These are phyloP conservation scores for Nemania diffusa DNA, from an alignment of 2,329 filamentous ascomycete genomes.

Conservation along the genomic window DNA sequence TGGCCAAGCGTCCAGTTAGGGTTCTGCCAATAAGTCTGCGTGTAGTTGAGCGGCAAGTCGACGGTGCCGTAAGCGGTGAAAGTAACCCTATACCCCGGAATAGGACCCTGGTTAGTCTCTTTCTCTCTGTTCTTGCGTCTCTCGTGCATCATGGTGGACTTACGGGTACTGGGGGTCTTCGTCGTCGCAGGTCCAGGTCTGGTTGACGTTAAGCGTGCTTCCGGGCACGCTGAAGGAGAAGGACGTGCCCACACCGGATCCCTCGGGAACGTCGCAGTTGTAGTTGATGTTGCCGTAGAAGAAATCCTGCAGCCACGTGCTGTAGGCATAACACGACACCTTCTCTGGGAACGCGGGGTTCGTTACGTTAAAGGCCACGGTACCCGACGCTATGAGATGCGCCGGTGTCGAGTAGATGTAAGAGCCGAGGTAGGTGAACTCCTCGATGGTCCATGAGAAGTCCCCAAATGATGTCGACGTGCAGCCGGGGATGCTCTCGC, in stretches of 20 bases:
- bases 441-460: constrained; percentile 55
- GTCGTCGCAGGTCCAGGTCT: constrained; percentile 61
- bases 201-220: constrained; percentile 55
- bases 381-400: constrained; percentile 61
- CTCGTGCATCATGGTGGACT: constrained; percentile 32
- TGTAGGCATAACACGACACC: constrained; percentile 54
- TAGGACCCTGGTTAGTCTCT: not conserved
- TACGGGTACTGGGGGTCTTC: constrained; percentile 53
- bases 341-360: constrained; percentile 57
- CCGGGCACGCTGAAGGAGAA: constrained; percentile 57
- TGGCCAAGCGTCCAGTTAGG: constrained; percentile 54
- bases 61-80: constrained; percentile 50
- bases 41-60: constrained; percentile 52
- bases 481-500: constrained; percentile 49
- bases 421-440: constrained; percentile 60
- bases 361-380: constrained; percentile 59
- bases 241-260: constrained; percentile 48
- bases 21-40: constrained; percentile 51
- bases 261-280: constrained; percentile 53
- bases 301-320: constrained; percentile 58
- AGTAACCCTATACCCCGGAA: constrained; percentile 41
- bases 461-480: constrained; percentile 46
- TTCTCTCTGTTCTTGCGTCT: not conserved
- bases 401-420: constrained; percentile 62
- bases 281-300: constrained; percentile 61